phyloP scores from a whole-genome alignment of 768 basidiomycete species.

The Porpolomopsis calyptriformis region DNA sequence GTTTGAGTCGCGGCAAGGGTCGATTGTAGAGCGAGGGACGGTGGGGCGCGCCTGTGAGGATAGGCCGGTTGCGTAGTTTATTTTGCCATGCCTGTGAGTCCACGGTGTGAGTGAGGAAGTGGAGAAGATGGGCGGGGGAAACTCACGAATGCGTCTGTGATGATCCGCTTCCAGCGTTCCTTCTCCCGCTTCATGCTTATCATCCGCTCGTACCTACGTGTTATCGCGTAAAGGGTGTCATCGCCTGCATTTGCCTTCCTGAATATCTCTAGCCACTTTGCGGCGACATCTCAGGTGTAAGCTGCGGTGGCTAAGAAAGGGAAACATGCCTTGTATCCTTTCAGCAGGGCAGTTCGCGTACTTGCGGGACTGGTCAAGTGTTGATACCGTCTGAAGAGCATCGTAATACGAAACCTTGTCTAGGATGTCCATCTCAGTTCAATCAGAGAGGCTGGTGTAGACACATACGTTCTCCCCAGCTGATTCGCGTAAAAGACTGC shows the following conservation, averaged over 20 bases:
- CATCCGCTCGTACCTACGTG: constrained; percentile 49
- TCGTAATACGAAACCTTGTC: constrained; percentile 48
- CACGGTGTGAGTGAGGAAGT: not conserved
- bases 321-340: constrained; percentile 45
- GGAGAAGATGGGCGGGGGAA: not conserved
- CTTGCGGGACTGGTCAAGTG: constrained; percentile 42
- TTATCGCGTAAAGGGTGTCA: constrained; percentile 29
- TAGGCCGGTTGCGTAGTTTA: constrained; percentile 46
- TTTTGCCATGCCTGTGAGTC: constrained; percentile 42
- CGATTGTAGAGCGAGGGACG: constrained; percentile 51
- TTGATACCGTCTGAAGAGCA: constrained; percentile 42
- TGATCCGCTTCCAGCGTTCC: constrained; percentile 34
- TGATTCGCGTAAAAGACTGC: constrained; percentile 49
- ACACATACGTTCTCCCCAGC: constrained; percentile 43
- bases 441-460: not conserved
- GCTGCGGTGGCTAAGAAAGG: not conserved
- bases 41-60: constrained; percentile 63
- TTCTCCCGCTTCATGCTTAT: constrained; percentile 43
- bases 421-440: constrained; percentile 16
- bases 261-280: constrained; percentile 54
- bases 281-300: not conserved
- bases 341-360: constrained; percentile 36
- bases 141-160: constrained; percentile 44
- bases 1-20: constrained; percentile 70
- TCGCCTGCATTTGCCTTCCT: constrained; percentile 45